These are phyloP conservation scores for Lojkania enalia DNA, from an alignment of 2,329 filamentous ascomycete genomes.

Conservation along the genomic window DNA sequence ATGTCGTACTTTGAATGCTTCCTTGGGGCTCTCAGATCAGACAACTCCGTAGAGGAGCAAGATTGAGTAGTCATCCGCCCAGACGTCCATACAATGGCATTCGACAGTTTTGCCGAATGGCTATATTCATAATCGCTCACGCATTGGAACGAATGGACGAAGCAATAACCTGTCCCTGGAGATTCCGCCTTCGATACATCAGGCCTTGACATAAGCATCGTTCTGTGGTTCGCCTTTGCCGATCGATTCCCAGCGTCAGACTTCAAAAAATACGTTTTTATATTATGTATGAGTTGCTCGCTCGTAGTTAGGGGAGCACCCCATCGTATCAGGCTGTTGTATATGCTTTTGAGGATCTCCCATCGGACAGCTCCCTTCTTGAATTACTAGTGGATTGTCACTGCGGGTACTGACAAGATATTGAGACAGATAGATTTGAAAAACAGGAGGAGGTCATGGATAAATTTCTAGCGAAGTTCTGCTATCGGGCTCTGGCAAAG, in stretches of 20 bases:
- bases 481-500: not conserved
- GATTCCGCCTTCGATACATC: not conserved
- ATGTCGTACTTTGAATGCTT: constrained; percentile 4
- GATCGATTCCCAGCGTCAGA: constrained; percentile 2
- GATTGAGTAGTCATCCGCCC: not conserved
- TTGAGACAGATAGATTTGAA: too few species aligned
- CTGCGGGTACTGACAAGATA: not conserved
- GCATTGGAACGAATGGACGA: not conserved
- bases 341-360: constrained; percentile 13
- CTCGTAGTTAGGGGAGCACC: not conserved
- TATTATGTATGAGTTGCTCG: not conserved
- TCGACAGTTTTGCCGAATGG: constrained; percentile 2
- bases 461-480: not conserved
- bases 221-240: not conserved
- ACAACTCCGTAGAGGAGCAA: not conserved
- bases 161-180: not conserved
- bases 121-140: not conserved
- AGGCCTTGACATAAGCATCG: not conserved
- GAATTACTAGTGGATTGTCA: constrained; percentile 14
- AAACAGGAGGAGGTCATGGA: not conserved
- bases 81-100: constrained; percentile 1
- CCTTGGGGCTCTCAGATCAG: not conserved
- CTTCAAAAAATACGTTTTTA: not conserved
- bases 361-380: constrained; percentile 7
- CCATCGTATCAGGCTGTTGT: constrained; percentile 7